A percentile compares a stretch with the other conserved stretches of the same genome.
phyloP scores from a whole-genome alignment of 208 protist genomes.

The Leishmania arabica region DNA sequence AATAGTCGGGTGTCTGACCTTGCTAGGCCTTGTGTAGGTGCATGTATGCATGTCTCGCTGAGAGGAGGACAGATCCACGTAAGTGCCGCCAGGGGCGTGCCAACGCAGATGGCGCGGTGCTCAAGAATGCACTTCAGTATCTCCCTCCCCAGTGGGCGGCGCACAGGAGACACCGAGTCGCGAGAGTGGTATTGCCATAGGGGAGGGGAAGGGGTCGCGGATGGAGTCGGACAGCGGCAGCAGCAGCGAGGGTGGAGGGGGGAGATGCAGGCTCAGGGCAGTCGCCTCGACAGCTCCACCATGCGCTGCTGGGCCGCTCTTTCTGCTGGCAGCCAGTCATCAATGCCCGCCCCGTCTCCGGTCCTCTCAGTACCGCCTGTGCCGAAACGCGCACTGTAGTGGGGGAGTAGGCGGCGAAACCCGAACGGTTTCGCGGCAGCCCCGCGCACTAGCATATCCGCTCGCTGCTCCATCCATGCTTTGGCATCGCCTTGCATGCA shows the following conservation, averaged over 20 bases:
- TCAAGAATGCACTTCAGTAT: neutral
- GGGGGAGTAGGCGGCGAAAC: slow-evolving; percentile 35
- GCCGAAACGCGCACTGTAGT: slow-evolving; percentile 12
- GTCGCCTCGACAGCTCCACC: slow-evolving; percentile 22
- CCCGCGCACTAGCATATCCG: slow-evolving; percentile 12
- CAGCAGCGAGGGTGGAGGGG: neutral
- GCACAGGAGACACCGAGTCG: neutral
- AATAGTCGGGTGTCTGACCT: neutral
- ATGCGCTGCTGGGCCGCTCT: slow-evolving; percentile 28
- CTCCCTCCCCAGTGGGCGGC: neutral
- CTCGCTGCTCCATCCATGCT: neutral
- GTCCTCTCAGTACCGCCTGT: neutral
- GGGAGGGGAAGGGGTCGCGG: slow-evolving; percentile 1
- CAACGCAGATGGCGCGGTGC: neutral
- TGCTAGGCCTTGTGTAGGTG: neutral
- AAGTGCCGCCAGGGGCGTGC: neutral
- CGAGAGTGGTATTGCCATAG: neutral
- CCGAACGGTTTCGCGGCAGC: neutral
- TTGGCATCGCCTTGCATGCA: slow-evolving; percentile 9
- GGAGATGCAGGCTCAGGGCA: slow-evolving; percentile 12
- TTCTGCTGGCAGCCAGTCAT: slow-evolving; percentile 36
- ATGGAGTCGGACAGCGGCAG: neutral
- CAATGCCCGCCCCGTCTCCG: neutral
- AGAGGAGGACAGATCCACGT: neutral
- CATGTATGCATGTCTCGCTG: neutral